Conservation (phyloP, 306 rosid genomes). For the Parietaria judaica region DNA sequence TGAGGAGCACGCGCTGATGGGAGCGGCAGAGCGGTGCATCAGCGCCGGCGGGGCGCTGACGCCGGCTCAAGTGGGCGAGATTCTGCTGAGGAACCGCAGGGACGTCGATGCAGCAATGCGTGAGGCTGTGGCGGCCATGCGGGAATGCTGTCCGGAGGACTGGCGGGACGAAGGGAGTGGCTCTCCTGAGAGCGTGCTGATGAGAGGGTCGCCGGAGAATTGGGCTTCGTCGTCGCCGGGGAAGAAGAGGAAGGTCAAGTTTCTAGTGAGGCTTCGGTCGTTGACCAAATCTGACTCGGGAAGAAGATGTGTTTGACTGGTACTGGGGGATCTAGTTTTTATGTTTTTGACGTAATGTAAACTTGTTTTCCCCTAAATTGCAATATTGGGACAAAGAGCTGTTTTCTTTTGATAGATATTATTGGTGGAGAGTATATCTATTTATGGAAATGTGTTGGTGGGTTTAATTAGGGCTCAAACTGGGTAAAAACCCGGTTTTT, state of each 20-base stretch:
- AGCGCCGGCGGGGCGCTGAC: slow-evolving; percentile 65
- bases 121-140: slow-evolving; percentile 56
- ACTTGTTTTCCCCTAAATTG: too few species aligned
- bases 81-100: slow-evolving; percentile 49
- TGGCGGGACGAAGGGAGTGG: slow-evolving; percentile 30
- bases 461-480: too few species aligned
- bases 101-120: slow-evolving; percentile 56
- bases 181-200: slow-evolving; percentile 74
- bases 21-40: slow-evolving; percentile 52
- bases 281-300: slow-evolving; percentile 77
- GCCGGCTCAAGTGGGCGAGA: slow-evolving; percentile 81
- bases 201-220: slow-evolving; percentile 70
- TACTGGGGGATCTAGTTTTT: neutral
- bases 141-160: slow-evolving; percentile 18
- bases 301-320: slow-evolving; percentile 26
- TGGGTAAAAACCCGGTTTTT: too few species aligned
- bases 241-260: slow-evolving; percentile 55
- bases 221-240: slow-evolving; percentile 47
- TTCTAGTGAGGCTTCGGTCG: slow-evolving; percentile 70
- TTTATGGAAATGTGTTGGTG: too few species aligned
- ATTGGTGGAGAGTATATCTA: too few species aligned
- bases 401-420: too few species aligned
- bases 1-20: slow-evolving; percentile 48
- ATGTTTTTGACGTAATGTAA: neutral
- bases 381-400: too few species aligned